Evolutionary conservation across 2,329 filamentous ascomycete genomes (phyloP).

Genomic region (Botryotinia narcissicola): DNA sequence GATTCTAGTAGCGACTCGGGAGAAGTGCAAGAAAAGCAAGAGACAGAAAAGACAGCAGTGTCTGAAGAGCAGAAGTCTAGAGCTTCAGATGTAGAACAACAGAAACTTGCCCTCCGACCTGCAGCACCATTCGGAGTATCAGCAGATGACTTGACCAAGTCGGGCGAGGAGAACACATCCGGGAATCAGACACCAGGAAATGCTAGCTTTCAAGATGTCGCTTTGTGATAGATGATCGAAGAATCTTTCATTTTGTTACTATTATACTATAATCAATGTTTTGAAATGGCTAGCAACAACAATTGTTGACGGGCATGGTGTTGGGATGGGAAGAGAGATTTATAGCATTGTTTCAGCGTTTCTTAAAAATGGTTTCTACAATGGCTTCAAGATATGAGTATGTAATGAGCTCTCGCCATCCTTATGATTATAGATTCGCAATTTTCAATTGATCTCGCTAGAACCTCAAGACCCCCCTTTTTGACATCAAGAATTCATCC

Average conservation of each 20-base stretch:
- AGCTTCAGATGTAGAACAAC: constrained; percentile 54
- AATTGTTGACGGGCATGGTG: constrained; percentile 13
- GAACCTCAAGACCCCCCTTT: neutral
- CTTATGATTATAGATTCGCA: constrained; percentile 13
- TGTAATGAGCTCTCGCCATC: constrained; percentile 13
- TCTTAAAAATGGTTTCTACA: neutral
- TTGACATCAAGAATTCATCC: neutral
- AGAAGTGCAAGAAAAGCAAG: constrained; percentile 36
- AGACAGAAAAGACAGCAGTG: constrained; percentile 37
- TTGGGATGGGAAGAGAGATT: constrained; percentile 12
- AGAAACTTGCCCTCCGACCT: constrained; percentile 52
- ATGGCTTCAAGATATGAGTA: constrained; percentile 8
- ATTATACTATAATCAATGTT: constrained; percentile 18
- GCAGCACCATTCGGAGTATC: constrained; percentile 32
- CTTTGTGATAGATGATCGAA: constrained; percentile 45
- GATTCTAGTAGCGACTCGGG: constrained; percentile 24
- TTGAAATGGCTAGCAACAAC: neutral
- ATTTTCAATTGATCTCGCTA: neutral
- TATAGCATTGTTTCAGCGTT: constrained; percentile 8
- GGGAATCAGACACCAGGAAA: constrained; percentile 50
- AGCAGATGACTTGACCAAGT: constrained; percentile 39
- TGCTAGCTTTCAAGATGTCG: constrained; percentile 63
- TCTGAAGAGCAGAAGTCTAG: constrained; percentile 56
- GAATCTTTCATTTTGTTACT: constrained; percentile 12
- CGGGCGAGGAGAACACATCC: constrained; percentile 41